phyloP scores from a whole-genome alignment of 73 alveolate species.

The Tetrahymena thermophila region DNA sequence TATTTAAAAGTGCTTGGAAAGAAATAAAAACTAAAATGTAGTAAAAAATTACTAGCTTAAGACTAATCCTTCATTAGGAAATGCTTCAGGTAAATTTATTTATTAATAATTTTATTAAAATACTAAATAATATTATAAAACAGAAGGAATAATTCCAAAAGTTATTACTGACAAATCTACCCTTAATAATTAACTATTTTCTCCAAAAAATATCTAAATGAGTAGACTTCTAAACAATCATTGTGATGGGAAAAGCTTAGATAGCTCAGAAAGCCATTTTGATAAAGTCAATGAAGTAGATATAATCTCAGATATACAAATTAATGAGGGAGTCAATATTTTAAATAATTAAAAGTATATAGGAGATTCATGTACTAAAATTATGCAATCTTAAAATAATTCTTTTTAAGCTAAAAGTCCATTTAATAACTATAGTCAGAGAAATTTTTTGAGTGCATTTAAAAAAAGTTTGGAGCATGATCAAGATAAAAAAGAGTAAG shows the following conservation, averaged over 20 bases:
- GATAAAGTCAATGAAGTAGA: neutral
- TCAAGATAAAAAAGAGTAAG: too few relatives aligned
- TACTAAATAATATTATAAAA: too few relatives aligned
- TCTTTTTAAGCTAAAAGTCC: neutral
- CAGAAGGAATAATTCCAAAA: neutral
- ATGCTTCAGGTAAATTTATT: neutral
- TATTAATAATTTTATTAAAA: too few relatives aligned
- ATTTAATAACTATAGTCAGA: too few relatives aligned
- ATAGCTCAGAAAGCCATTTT: neutral
- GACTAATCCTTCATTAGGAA: neutral
- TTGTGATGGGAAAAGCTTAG: neutral
- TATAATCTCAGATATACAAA: neutral
- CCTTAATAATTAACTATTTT: too few relatives aligned
- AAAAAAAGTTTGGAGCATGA: too few relatives aligned
- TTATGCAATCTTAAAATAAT: neutral
- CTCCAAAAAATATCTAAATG: neutral
- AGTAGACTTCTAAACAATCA: too few relatives aligned
- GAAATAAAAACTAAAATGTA: neutral
- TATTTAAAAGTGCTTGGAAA: neutral
- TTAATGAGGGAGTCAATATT: neutral
- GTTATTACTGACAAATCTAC: too few relatives aligned
- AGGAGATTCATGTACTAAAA: neutral
- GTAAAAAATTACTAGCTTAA: neutral
- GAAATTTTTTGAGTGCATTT: too few relatives aligned
- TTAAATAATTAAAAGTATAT: neutral